Evolutionary conservation across 169 alveolate species (phyloP), one percentile per base, ranked within the genome.

Genomic region (Babesia sp.): DNA sequence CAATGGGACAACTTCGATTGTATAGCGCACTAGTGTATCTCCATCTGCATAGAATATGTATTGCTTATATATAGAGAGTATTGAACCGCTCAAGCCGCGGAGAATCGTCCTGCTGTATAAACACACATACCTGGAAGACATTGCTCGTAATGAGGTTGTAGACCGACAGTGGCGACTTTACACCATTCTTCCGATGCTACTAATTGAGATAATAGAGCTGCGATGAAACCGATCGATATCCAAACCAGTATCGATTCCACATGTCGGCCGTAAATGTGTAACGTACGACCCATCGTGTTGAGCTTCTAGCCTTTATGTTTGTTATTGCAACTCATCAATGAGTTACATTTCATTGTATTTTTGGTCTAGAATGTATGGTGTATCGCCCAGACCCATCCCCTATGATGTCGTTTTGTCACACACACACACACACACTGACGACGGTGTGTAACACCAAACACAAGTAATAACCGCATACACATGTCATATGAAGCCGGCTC

Each of bases 141-240:
- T 53, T 90, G 93, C 54, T 90, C 97, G 71, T 88, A 93, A 36
- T 87, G 93, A 20, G 93, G 91, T 57, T 88, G 91, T 0, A 94
- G 91, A 36, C 85, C 93, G 45, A 85, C 84, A 41, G 95, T 90
- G 18, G 86, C 88, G 31, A 94, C 97, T 74, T 90, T 92, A 79
- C 97, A 93, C 94, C 94, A 93, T 51, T 92, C 95, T 41, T 84
- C 87, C 14, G 90, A 60, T 20, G 56, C 5, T 29, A 39, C 44
- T 50, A 39, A 34, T 22, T 58, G 61, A 20, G 46, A 26, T 5
- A 73, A 42, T 28, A 69, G 46, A 5, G 33, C 56, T 24, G 58
- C 8, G 34, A 66, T 36, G 33, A 71, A 2, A 11, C 57, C 34
- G 24, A 12, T 16, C 64, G 26, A 3, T 56, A 37, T 33, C 61